A percentile compares a stretch with the other conserved stretches of the same genome.
Conservation (phyloP, 495 filamentous ascomycete species). For the Xylaria sp. region DNA sequence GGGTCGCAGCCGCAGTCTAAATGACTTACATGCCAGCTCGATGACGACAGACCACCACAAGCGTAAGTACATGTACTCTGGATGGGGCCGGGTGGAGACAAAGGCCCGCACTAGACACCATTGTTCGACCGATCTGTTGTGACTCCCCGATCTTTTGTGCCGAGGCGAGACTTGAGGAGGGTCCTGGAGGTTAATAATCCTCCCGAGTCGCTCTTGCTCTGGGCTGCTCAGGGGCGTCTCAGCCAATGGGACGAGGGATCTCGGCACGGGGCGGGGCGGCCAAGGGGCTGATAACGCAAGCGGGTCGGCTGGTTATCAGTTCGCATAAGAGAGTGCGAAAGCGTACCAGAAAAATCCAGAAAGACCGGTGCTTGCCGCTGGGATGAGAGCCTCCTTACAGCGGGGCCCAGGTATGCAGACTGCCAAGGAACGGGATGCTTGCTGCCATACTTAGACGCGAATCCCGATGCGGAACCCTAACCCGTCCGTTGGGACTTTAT, state of each 20-base stretch:
- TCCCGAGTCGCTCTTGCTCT: background rate
- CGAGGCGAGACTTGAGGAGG: constrained; percentile 5
- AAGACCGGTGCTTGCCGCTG: constrained; percentile 9
- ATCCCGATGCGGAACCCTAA: constrained; percentile 18
- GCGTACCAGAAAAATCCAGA: background rate
- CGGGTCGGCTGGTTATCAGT: background rate
- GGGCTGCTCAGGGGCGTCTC: background rate
- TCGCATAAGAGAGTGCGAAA: background rate
- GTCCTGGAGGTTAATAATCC: background rate
- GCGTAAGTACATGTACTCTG: constrained; percentile 4
- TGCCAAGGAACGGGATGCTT: constrained; percentile 13
- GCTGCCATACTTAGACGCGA: constrained; percentile 20
- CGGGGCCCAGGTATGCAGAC: background rate
- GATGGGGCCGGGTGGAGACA: background rate
- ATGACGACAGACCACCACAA: constrained; percentile 16
- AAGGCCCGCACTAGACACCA: background rate
- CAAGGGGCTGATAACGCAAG: background rate
- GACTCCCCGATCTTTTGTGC: constrained; percentile 9
- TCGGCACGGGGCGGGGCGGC: background rate
- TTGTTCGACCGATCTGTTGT: background rate
- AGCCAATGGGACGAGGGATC: background rate
- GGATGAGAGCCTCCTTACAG: background rate
- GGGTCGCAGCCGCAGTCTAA: constrained; percentile 5
- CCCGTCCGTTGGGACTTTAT: background rate
- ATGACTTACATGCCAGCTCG: background rate